These are phyloP conservation scores for Boletus smithii DNA, from an alignment of 1,284 basidiomycete genomes.

Conservation along the genomic window DNA sequence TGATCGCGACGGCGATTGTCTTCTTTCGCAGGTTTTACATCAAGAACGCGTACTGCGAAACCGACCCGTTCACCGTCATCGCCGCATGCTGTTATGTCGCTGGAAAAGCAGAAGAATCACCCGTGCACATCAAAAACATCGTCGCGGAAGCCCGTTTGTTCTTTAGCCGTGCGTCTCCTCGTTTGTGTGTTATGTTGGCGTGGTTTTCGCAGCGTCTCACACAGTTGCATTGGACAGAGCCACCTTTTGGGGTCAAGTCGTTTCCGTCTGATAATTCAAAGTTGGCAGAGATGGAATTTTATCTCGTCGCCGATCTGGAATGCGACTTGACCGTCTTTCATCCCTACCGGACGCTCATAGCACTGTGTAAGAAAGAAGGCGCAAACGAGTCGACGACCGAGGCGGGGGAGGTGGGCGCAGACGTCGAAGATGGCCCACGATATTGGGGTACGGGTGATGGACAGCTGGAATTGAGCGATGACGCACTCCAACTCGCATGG, in stretches of 20 bases:
- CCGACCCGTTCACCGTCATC: conserved; percentile 89
- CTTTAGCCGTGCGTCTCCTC: conserved; percentile 63
- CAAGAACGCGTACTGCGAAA: conserved; percentile 91
- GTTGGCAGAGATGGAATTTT: conserved; percentile 98
- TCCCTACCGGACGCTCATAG: conserved; percentile 84
- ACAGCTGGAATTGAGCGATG: conserved; percentile 63
- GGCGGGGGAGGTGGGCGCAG: conserved; percentile 59
- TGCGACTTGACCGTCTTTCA: conserved; percentile 94
- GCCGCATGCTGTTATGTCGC: conserved; percentile 94
- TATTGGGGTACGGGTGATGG: conserved; percentile 76
- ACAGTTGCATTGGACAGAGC: conserved; percentile 36
- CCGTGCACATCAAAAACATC: conserved; percentile 91
- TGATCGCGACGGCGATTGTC: conserved; percentile 89
- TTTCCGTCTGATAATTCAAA: conserved; percentile 88
- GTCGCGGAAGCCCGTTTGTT: conserved; percentile 79
- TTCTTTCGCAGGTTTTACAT: conserved; percentile 95
- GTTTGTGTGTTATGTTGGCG: not conserved
- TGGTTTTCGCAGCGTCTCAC: not conserved
- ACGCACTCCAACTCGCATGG: conserved; percentile 76
- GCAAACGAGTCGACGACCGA: conserved; percentile 46
- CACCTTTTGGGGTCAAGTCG: conserved; percentile 66
- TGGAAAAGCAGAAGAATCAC: conserved; percentile 94
- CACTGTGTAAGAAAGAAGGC: conserved; percentile 63
- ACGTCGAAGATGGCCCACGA: conserved; percentile 56
- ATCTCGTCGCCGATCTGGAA: conserved; percentile 93